Conservation (phyloP, 2,329 filamentous ascomycete genomes). For the Neofusicoccum parvum region DNA sequence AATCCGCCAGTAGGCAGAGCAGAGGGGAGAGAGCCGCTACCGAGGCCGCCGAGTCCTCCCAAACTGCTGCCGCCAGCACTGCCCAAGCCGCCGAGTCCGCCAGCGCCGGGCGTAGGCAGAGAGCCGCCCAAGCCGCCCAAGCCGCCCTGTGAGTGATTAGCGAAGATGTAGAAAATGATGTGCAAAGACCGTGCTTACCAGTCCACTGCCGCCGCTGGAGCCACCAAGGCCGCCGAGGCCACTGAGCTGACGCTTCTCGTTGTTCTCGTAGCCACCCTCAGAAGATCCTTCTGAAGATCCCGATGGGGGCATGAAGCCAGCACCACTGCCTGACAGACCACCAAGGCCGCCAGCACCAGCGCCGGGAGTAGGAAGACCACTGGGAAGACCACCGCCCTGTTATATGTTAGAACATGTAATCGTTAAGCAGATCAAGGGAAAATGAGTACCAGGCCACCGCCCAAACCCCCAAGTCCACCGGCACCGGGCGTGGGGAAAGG, state of each 20-base stretch:
- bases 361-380: neutral
- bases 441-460: too few species aligned
- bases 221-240: neutral
- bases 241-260: conserved; percentile 5
- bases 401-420: too few species aligned
- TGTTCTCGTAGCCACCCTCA: neutral
- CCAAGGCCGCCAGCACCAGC: neutral
- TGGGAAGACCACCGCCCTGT: neutral
- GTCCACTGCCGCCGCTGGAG: neutral
- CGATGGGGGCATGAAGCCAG: neutral
- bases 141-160: neutral
- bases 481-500: neutral
- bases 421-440: too few species aligned
- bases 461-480: neutral
- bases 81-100: neutral
- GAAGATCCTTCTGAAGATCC: neutral
- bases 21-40: too few species aligned
- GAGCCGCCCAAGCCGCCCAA: neutral
- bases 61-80: neutral
- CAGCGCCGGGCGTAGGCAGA: neutral
- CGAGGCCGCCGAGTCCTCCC: too few species aligned
- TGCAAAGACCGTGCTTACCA: neutral
- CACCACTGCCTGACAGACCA: neutral
- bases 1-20: neutral
- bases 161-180: neutral